A percentile compares a stretch with the other conserved stretches of the same genome.
These are phyloP conservation scores for Durio zibethinus DNA, from an alignment of 345 rosid genomes.

Conservation along the genomic window DNA sequence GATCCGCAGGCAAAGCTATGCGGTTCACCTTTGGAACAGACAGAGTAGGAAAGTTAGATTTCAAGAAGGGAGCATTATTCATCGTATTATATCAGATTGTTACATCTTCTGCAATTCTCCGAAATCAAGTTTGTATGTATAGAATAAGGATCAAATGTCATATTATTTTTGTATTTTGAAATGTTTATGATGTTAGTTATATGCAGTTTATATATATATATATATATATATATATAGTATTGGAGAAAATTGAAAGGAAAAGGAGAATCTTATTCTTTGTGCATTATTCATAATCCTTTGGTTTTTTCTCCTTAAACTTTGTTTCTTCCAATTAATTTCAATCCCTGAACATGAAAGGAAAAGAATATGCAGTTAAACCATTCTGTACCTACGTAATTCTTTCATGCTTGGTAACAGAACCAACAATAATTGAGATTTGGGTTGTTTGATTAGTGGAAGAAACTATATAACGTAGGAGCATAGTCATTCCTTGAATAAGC, in stretches of 20 bases:
- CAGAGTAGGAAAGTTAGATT: conserved; percentile 59
- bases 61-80: conserved; percentile 65
- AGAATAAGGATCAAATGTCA: conserved; percentile 1
- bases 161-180: not conserved
- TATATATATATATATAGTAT: not conserved
- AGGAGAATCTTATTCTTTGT: not conserved
- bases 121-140: conserved; percentile 1
- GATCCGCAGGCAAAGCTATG: conserved; percentile 47
- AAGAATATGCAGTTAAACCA: not conserved
- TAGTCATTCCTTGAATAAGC: conserved; percentile 1
- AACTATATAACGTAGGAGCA: not conserved
- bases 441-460: not conserved
- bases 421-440: not conserved
- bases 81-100: conserved; percentile 43
- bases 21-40: conserved; percentile 84
- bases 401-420: not conserved
- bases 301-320: not conserved
- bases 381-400: not conserved
- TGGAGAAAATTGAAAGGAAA: not conserved
- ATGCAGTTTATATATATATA: not conserved
- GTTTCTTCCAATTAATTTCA: not conserved
- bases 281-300: not conserved
- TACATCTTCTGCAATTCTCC: conserved; percentile 73
- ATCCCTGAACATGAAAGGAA: not conserved
- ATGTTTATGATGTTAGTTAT: not conserved